Evolutionary conservation across 2,329 filamentous ascomycete genomes (phyloP), one percentile per base, ranked within the genome.

Genomic region (Blumeria graminis): DNA sequence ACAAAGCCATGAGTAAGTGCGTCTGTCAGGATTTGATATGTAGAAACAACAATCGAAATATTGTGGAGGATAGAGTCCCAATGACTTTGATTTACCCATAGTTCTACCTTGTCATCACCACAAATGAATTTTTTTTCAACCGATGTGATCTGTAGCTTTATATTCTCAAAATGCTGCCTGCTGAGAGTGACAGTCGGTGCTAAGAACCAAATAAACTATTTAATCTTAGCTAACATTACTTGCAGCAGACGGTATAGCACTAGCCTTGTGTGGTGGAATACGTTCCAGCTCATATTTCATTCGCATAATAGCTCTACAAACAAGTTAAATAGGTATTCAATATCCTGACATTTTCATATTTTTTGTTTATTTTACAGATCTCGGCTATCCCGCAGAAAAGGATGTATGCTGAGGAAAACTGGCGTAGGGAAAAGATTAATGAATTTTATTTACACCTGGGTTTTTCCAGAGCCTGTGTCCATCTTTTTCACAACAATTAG

Each of bases 401-500:
- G 22, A 28, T 28, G 2, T 28, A 28, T 28, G 22, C 22, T 28
- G 4, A 4, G 22, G 22, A 28, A 28, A 28, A 28, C 22, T 28
- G 22, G 22, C 22, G 22, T 28, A 28, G 22, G 22, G 22, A 28
- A 28, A 28, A 28, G 22, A 28, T 28, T 28, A 28, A 28, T 28
- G 22, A 28, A 28, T 28, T 28, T 33, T 14, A 38, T 75, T 68
- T 74, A 86, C 82, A 88, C 76, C 61, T 83, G 80, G 3, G 84
- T 88, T 66, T 89, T 89, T 1, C 84, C 84, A 60, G 77, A 86
- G 1, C 84, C 84, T 0, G 84, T 89, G 59, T 85, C 83, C 84
- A 88, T 88, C 82, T 84, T 36, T n/a, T n/a, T 43, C 0, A 9
- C 2, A 38, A 18, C 7, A 16, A 5, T 38, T 7, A 48, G 39